A percentile compares a stretch with the other conserved stretches of the same genome.
Evolutionary conservation across 2,329 filamentous ascomycete species (phyloP).

Genomic region (Ophidiomyces ophidiicola): DNA sequence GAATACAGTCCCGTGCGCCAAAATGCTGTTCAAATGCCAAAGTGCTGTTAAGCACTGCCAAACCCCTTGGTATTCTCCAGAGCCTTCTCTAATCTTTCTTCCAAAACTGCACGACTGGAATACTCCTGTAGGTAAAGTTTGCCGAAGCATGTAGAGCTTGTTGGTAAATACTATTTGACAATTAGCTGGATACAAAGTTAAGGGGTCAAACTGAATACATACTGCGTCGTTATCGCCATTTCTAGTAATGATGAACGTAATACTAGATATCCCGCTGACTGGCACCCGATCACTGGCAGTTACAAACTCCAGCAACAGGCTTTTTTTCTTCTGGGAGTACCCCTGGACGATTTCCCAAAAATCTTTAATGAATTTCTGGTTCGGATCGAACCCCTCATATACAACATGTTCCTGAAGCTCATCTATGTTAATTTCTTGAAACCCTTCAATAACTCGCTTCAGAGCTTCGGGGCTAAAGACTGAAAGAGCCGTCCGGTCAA

Average conservation of each 20-base stretch:
- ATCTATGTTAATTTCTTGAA: slow-evolving; percentile 63
- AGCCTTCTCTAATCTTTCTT: slow-evolving; percentile 67
- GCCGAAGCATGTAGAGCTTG: slow-evolving; percentile 86
- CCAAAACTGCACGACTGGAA: slow-evolving; percentile 53
- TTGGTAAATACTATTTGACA: slow-evolving; percentile 49
- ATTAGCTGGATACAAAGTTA: slow-evolving; percentile 12
- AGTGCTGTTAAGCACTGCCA: slow-evolving; percentile 58
- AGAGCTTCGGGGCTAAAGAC: slow-evolving; percentile 61
- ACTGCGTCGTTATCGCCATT: slow-evolving; percentile 53
- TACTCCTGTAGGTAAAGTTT: slow-evolving; percentile 80
- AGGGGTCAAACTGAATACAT: slow-evolving; percentile 17
- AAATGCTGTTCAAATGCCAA: no score
- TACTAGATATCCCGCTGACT: slow-evolving; percentile 67
- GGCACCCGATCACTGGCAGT: slow-evolving; percentile 86
- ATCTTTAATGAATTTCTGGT: slow-evolving; percentile 56
- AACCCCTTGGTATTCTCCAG: slow-evolving; percentile 83
- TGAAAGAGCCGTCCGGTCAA: slow-evolving; percentile 56
- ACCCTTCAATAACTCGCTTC: slow-evolving; percentile 70
- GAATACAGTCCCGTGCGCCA: no score
- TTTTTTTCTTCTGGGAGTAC: slow-evolving; percentile 51
- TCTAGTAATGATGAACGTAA: slow-evolving; percentile 73
- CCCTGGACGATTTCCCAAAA: slow-evolving; percentile 78
- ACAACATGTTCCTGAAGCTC: slow-evolving; percentile 59
- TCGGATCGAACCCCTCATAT: slow-evolving; percentile 65
- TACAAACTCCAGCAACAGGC: slow-evolving; percentile 78